Evolutionary conservation across 1,284 basidiomycete genomes (phyloP).

Genomic region (Trametes hirsuta): DNA sequence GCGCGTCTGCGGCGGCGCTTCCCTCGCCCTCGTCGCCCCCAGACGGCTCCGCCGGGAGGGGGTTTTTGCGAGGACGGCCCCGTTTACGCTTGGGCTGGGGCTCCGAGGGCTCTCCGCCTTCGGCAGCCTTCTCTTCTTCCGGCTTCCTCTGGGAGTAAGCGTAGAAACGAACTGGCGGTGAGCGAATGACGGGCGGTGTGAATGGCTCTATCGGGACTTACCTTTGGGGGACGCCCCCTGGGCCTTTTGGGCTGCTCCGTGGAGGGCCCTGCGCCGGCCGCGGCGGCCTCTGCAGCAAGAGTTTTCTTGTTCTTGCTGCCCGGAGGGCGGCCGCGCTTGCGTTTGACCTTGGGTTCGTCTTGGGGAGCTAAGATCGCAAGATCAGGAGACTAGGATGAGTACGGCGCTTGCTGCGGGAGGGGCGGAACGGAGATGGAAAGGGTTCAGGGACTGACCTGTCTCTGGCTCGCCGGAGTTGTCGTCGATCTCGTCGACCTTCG

Average conservation of each 20-base stretch:
- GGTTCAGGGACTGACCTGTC: constrained; percentile 33
- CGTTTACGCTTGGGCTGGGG: constrained; percentile 64
- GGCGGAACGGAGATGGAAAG: constrained; percentile 29
- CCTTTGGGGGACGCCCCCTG: constrained; percentile 79
- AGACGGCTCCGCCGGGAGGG: constrained; percentile 45
- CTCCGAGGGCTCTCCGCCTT: constrained; percentile 38
- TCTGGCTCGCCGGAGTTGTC: constrained; percentile 43
- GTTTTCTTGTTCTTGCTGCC: constrained; percentile 82
- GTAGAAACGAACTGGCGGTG: constrained; percentile 13
- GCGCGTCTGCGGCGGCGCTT: constrained; percentile 27
- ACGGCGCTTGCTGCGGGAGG: constrained; percentile 33
- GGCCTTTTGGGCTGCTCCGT: constrained; percentile 45
- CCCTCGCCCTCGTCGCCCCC: constrained; percentile 42
- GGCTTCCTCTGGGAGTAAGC: constrained; percentile 52
- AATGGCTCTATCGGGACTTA: constrained; percentile 37
- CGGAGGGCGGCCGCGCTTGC: constrained; percentile 77
- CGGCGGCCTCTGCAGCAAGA: constrained; percentile 39
- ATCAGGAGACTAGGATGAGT: constrained; percentile 25
- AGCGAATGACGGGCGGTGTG: not conserved
- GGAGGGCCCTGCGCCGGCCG: constrained; percentile 37
- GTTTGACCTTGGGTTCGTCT: constrained; percentile 48
- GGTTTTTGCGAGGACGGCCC: constrained; percentile 73
- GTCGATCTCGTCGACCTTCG: constrained; percentile 49
- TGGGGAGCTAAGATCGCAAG: constrained; percentile 26
- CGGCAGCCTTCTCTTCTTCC: constrained; percentile 46